These are phyloP conservation scores for Exserohilum rostratum DNA, from an alignment of 2,329 filamentous ascomycete genomes.

Conservation along the genomic window DNA sequence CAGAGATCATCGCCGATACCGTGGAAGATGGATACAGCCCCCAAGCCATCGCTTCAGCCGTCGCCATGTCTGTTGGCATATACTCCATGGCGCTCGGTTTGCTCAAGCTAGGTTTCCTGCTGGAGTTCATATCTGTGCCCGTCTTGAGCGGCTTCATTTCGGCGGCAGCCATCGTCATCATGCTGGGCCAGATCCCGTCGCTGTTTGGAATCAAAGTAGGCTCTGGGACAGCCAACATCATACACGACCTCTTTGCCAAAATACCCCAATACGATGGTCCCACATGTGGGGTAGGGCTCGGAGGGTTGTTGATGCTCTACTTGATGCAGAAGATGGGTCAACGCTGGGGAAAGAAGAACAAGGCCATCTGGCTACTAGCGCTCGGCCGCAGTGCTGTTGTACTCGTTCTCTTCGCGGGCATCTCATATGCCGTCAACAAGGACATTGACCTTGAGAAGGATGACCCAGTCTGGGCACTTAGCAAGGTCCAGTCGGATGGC, in stretches of 20 bases:
- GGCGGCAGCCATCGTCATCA: slow-evolving; percentile 69
- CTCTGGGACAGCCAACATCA: slow-evolving; percentile 61
- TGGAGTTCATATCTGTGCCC: slow-evolving; percentile 70
- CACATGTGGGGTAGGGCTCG: slow-evolving; percentile 65
- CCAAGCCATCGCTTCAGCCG: slow-evolving; percentile 64
- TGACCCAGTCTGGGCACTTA: slow-evolving; percentile 63
- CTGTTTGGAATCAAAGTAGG: slow-evolving; percentile 63
- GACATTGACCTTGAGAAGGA: slow-evolving; percentile 38
- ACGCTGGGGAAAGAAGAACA: slow-evolving; percentile 64
- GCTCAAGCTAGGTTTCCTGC: slow-evolving; percentile 67
- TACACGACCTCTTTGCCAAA: slow-evolving; percentile 63
- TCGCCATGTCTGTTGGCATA: slow-evolving; percentile 68
- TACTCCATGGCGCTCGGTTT: slow-evolving; percentile 65
- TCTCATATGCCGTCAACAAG: slow-evolving; percentile 68
- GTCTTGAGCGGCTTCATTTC: slow-evolving; percentile 71
- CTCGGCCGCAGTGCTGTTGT: slow-evolving; percentile 67
- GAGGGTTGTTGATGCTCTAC: slow-evolving; percentile 62
- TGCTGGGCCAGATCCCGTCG: slow-evolving; percentile 67
- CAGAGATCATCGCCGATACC: slow-evolving; percentile 64
- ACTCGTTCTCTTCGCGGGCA: slow-evolving; percentile 66
- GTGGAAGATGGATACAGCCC: slow-evolving; percentile 58
- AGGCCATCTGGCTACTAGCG: slow-evolving; percentile 63
- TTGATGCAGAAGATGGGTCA: slow-evolving; percentile 64
- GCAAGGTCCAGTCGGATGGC: slow-evolving; percentile 62
- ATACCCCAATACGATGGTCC: slow-evolving; percentile 64